phyloP scores from a whole-genome alignment of 768 basidiomycete genomes.

The Suillus decipiens region DNA sequence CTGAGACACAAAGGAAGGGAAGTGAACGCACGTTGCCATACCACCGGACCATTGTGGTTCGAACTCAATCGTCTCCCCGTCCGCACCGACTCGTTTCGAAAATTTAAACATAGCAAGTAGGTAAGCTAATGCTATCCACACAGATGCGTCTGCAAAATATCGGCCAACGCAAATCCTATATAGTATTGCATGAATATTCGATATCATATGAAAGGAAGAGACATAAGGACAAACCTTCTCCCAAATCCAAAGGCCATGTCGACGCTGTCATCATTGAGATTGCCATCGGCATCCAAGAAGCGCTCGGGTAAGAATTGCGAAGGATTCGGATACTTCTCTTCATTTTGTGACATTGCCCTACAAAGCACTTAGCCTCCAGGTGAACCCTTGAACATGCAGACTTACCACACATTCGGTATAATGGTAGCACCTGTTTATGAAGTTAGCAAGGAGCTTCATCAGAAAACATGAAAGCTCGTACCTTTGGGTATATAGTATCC shows the following conservation, averaged over 20 bases:
- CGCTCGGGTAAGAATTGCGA: constrained; percentile 35
- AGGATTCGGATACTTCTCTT: constrained; percentile 33
- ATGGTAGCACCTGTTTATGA: constrained; percentile 22
- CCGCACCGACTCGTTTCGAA: constrained; percentile 21
- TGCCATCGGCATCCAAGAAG: constrained; percentile 24
- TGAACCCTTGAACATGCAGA: not conserved
- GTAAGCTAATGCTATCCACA: constrained; percentile 30
- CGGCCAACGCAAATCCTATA: constrained; percentile 28
- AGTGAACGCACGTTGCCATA: constrained; percentile 17
- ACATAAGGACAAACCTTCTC: constrained; percentile 21
- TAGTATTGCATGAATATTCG: not conserved
- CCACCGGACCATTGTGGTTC: constrained; percentile 20
- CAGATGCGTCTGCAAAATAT: constrained; percentile 26
- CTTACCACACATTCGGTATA: constrained; percentile 32
- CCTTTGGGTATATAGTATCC: constrained; percentile 33
- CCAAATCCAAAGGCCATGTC: constrained; percentile 27
- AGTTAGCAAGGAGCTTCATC: constrained; percentile 7
- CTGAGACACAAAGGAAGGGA: too few relatives aligned
- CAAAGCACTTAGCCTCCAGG: not conserved
- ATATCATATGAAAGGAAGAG: not conserved
- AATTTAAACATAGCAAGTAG: constrained; percentile 33
- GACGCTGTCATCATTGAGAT: constrained; percentile 25
- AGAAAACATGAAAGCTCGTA: not conserved
- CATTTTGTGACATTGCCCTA: constrained; percentile 38
- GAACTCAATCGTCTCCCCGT: constrained; percentile 27